A percentile compares a stretch with the other conserved stretches of the same genome.
Conservation (phyloP, 2,329 filamentous ascomycete species). For the Cylindrodendrum hubeiense region DNA sequence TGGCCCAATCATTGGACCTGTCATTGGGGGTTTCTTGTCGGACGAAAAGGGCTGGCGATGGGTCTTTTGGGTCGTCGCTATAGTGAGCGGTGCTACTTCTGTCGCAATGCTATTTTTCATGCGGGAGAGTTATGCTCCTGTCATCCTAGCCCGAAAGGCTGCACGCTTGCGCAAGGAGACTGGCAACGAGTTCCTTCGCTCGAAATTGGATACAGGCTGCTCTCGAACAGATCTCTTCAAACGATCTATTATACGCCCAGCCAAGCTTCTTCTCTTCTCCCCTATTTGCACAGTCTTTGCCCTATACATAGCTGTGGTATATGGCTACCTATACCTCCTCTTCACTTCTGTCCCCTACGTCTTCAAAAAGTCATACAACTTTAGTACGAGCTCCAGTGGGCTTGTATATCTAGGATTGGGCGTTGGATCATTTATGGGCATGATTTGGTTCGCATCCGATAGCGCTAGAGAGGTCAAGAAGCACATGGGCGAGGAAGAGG, state of each 20-base stretch:
- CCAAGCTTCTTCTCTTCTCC: constrained; percentile 63
- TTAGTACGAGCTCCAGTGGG: constrained; percentile 41
- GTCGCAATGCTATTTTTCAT: constrained; percentile 48
- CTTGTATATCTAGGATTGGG: constrained; percentile 38
- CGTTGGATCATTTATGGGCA: constrained; percentile 27
- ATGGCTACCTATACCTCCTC: constrained; percentile 65
- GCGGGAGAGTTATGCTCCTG: constrained; percentile 53
- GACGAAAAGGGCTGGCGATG: constrained; percentile 70
- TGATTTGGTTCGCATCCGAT: constrained; percentile 23
- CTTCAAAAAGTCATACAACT: constrained; percentile 57
- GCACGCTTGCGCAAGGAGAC: constrained; percentile 52
- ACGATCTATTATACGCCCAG: constrained; percentile 55
- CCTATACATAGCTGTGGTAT: constrained; percentile 64
- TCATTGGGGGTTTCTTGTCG: constrained; percentile 71
- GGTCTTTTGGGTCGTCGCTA: constrained; percentile 73
- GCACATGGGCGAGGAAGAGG: not conserved
- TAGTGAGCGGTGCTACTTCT: constrained; percentile 55
- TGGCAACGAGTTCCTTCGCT: constrained; percentile 54
- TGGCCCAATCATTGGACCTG: constrained; percentile 53
- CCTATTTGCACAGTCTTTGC: constrained; percentile 60
- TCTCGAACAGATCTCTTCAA: constrained; percentile 50
- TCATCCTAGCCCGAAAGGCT: constrained; percentile 54
- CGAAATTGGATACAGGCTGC: constrained; percentile 57
- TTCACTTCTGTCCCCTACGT: constrained; percentile 68
- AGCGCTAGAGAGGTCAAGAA: constrained; percentile 25